Percentiles rank a stretch among this genome's conserved stretches.
phyloP scores from a whole-genome alignment of 2,329 filamentous ascomycete species.

The Diaporthe sp. region DNA sequence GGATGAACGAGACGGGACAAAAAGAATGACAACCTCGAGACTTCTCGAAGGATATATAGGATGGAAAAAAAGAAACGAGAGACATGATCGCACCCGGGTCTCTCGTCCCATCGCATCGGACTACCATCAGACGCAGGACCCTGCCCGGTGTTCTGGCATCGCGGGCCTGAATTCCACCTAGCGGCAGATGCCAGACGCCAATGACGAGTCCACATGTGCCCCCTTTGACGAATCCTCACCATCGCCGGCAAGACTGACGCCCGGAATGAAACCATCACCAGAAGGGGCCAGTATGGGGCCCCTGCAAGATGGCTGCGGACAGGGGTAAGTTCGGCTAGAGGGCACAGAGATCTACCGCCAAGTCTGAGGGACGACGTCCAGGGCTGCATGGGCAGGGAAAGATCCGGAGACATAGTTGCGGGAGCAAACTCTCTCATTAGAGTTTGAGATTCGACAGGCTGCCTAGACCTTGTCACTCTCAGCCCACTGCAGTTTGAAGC shows the following conservation, averaged over 20 bases:
- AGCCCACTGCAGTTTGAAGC: conserved; percentile 2
- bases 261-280: conserved; percentile 44
- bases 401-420: conserved; percentile 23
- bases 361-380: conserved; percentile 1
- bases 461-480: not conserved
- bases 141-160: conserved; percentile 27
- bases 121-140: conserved; percentile 5
- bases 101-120: conserved; percentile 10
- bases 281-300: conserved; percentile 30
- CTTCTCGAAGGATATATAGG: conserved; percentile 35
- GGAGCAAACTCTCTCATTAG: conserved; percentile 11
- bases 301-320: conserved; percentile 3
- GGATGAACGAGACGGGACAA: not conserved
- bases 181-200: conserved; percentile 4
- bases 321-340: conserved; percentile 31
- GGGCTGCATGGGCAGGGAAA: conserved; percentile 4
- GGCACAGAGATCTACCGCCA: conserved; percentile 34
- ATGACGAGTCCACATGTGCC: conserved; percentile 30
- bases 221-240: conserved; percentile 44
- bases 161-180: conserved; percentile 9
- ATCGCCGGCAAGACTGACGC: conserved; percentile 41
- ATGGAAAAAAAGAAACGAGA: not conserved
- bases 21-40: not conserved
- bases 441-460: conserved; percentile 25
- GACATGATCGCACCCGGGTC: conserved; percentile 13